Percentiles rank a stretch among this genome's conserved stretches.
Conservation (phyloP, 2,329 filamentous ascomycete genomes). For the Lasiodiplodia sp. region DNA sequence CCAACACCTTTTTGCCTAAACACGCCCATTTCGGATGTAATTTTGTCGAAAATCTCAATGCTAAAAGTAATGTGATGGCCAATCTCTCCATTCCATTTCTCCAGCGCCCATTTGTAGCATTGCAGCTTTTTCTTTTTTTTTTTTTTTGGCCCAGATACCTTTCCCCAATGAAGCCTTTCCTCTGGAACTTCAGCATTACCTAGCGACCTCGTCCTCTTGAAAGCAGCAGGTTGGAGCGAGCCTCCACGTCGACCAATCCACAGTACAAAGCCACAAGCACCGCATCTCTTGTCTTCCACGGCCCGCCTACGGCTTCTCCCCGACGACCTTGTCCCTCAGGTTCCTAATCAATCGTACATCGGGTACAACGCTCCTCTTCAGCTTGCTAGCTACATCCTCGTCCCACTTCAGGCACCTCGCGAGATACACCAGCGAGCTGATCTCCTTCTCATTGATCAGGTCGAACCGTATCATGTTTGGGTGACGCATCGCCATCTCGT, state of each 20-base stretch:
- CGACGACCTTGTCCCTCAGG: not conserved
- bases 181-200: too few species aligned
- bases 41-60: too few species aligned
- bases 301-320: not conserved
- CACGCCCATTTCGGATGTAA: not conserved
- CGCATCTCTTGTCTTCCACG: not conserved
- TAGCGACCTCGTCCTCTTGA: too few species aligned
- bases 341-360: not conserved
- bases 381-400: not conserved
- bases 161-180: too few species aligned
- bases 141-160: too few species aligned
- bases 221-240: too few species aligned
- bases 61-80: too few species aligned
- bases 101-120: too few species aligned
- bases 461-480: not conserved
- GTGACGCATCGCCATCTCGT: not conserved
- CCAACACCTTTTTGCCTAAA: not conserved
- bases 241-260: too few species aligned
- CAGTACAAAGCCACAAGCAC: too few species aligned
- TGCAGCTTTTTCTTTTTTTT: too few species aligned
- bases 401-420: not conserved
- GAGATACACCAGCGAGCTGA: not conserved
- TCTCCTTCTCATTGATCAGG: not conserved
- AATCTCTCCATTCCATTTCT: too few species aligned
- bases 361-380: not conserved